phyloP scores from a whole-genome alignment of 352 stramenopile genomes.

The Phytophthora crassamura region DNA sequence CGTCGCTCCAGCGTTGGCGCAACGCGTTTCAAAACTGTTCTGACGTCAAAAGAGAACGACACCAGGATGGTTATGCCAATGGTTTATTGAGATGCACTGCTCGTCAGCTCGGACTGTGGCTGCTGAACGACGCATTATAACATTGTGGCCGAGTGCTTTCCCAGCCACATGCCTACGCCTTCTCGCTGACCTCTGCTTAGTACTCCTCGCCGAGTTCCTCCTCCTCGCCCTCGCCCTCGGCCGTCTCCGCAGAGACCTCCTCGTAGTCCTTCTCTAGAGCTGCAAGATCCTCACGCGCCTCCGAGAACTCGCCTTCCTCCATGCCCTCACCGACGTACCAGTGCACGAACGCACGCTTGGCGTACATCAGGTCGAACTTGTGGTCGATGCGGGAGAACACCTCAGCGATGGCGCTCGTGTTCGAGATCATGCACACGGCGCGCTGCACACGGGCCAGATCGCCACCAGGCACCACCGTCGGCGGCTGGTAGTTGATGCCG shows the following conservation, averaged over 20 bases:
- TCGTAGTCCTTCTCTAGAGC: constrained; percentile 96
- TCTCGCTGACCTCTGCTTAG: too few species aligned
- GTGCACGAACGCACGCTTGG: constrained; percentile 98
- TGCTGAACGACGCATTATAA: constrained; percentile 13
- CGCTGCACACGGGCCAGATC: constrained; percentile 96
- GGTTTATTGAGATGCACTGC: background rate
- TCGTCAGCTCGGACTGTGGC: background rate
- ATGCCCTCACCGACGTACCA: constrained; percentile 99
- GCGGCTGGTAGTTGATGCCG: constrained; percentile 89
- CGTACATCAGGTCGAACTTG: constrained; percentile 99
- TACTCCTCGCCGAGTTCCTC: constrained; percentile 94
- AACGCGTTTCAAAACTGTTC: too few species aligned
- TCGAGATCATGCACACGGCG: constrained; percentile 98
- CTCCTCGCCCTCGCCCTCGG: constrained; percentile 96
- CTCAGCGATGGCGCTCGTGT: constrained; percentile 98
- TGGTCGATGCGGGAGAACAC: constrained; percentile 97
- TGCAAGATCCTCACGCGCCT: constrained; percentile 95
- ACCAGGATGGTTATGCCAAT: too few species aligned
- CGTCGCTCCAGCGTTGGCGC: too few species aligned
- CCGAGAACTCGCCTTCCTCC: constrained; percentile 99
- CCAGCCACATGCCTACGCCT: background rate
- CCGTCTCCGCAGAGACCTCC: constrained; percentile 98
- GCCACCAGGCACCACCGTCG: constrained; percentile 93
- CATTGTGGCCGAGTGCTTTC: background rate
- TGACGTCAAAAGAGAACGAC: too few species aligned